A percentile compares a stretch with the other conserved stretches of the same genome.
Evolutionary conservation across 1,139 yeast species (phyloP).

Genomic region (Debaryomyces psychrophilus): DNA sequence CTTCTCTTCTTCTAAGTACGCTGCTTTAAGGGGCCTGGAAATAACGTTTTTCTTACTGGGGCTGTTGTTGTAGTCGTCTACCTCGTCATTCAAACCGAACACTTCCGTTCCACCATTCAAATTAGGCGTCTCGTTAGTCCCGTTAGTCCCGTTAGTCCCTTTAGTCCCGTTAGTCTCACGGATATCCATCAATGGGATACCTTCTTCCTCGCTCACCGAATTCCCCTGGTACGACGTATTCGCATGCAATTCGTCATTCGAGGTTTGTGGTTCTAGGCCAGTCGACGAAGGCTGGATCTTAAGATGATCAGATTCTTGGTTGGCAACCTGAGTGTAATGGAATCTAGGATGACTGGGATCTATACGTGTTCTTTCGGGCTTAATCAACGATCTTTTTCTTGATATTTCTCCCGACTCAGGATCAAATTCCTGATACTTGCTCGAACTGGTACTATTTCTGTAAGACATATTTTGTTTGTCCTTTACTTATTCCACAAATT

Average conservation of each 20-base stretch:
- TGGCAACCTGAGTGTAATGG: slow-evolving; percentile 81
- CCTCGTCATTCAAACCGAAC: slow-evolving; percentile 65
- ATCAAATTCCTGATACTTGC: slow-evolving; percentile 47
- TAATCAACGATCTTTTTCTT: slow-evolving; percentile 70
- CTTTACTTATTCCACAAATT: slow-evolving; percentile 1
- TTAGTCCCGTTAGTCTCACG: slow-evolving; percentile 16
- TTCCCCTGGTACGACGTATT: slow-evolving; percentile 6
- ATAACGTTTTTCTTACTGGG: slow-evolving; percentile 35
- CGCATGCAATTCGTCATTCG: slow-evolving; percentile 16
- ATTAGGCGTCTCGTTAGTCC: slow-evolving; percentile 17
- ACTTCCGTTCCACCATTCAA: slow-evolving; percentile 51
- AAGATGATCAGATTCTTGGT: slow-evolving; percentile 65
- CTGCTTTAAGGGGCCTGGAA: slow-evolving; percentile 19
- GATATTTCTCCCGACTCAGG: slow-evolving; percentile 51
- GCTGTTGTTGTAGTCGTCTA: slow-evolving; percentile 24
- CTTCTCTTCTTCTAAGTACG: slow-evolving; percentile 15
- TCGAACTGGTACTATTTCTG: slow-evolving; percentile 22
- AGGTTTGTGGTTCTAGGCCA: slow-evolving; percentile 64
- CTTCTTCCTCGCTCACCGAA: slow-evolving; percentile 36
- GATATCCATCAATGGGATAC: slow-evolving; percentile 51
- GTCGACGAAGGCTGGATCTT: slow-evolving; percentile 71
- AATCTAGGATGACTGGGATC: slow-evolving; percentile 70
- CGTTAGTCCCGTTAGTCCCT: slow-evolving; percentile 16
- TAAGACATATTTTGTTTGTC: slow-evolving; percentile 14
- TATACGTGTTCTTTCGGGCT: slow-evolving; percentile 78